These are phyloP conservation scores for Rosa chinensis DNA, from an alignment of 306 rosid genomes.

Conservation along the genomic window DNA sequence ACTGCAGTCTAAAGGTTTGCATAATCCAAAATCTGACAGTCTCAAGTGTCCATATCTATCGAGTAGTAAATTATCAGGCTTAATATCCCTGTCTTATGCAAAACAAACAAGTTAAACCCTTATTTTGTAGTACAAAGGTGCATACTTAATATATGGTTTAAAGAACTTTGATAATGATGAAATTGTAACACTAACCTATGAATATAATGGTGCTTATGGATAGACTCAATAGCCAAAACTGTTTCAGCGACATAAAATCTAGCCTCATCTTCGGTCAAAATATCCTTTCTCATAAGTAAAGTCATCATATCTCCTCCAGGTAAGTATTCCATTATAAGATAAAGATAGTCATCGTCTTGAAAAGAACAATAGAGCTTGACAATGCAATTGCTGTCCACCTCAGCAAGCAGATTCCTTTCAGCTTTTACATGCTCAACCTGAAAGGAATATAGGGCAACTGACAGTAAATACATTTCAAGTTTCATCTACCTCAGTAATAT, in stretches of 20 bases:
- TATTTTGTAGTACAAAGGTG: slow-evolving; percentile 8
- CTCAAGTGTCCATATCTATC: slow-evolving; percentile 92
- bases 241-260: slow-evolving; percentile 94
- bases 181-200: slow-evolving; percentile 59
- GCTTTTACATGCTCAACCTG: slow-evolving; percentile 98
- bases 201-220: slow-evolving; percentile 90
- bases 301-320: slow-evolving; percentile 99
- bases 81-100: slow-evolving; percentile 77
- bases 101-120: slow-evolving; percentile 19
- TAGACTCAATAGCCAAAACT: slow-evolving; percentile 89
- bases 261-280: slow-evolving; percentile 87
- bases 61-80: slow-evolving; percentile 94
- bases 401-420: slow-evolving; percentile 97
- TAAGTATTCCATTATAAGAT: slow-evolving; percentile 96
- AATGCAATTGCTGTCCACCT: slow-evolving; percentile 96
- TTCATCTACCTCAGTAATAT: slow-evolving; percentile 17
- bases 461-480: slow-evolving; percentile 17
- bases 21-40: slow-evolving; percentile 96
- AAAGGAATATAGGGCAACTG: slow-evolving; percentile 16
- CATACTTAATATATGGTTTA: slow-evolving; percentile 1
- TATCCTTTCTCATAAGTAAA: slow-evolving; percentile 96
- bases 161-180: background rate
- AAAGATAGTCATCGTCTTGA: slow-evolving; percentile 89
- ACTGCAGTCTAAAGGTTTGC: slow-evolving; percentile 97
- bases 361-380: slow-evolving; percentile 95